These are phyloP conservation scores for Rosa chinensis DNA, from an alignment of 306 rosid genomes.

Conservation along the genomic window DNA sequence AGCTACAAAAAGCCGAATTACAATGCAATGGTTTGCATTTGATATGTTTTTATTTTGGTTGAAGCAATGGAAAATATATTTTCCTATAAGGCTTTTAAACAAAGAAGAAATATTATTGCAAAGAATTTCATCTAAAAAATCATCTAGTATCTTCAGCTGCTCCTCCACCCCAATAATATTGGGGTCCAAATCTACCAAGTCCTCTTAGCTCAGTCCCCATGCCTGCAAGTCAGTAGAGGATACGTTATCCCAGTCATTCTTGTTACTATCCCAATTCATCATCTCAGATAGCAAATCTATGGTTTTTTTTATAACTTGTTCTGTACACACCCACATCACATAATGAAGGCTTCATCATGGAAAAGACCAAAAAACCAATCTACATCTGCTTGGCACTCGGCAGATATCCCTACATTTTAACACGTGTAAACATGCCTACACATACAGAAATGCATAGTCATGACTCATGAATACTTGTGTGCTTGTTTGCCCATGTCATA, in stretches of 20 bases:
- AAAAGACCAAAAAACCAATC: background rate
- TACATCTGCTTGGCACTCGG: background rate
- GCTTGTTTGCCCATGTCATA: background rate
- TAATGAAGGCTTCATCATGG: background rate
- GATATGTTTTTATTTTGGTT: background rate
- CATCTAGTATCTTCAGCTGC: background rate
- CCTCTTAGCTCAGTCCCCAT: conserved; percentile 63
- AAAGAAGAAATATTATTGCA: conserved; percentile 11
- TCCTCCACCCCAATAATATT: conserved; percentile 7
- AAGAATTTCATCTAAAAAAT: conserved; percentile 14
- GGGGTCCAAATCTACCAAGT: conserved; percentile 21
- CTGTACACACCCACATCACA: background rate
- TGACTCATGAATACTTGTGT: background rate
- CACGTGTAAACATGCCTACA: background rate
- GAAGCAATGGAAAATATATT: conserved; percentile 18
- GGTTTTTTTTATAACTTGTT: background rate
- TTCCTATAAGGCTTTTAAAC: conserved; percentile 5
- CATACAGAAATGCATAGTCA: background rate
- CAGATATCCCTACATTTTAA: background rate
- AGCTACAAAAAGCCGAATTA: background rate
- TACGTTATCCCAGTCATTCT: background rate
- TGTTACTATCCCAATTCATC: background rate
- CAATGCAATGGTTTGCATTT: conserved; percentile 6
- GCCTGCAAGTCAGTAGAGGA: conserved; percentile 57
- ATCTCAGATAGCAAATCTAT: background rate